Evolutionary conservation across 139 green algal genomes (phyloP), one percentile per base, ranked within the genome.

Genomic region (Spirogloea muscicola): DNA sequence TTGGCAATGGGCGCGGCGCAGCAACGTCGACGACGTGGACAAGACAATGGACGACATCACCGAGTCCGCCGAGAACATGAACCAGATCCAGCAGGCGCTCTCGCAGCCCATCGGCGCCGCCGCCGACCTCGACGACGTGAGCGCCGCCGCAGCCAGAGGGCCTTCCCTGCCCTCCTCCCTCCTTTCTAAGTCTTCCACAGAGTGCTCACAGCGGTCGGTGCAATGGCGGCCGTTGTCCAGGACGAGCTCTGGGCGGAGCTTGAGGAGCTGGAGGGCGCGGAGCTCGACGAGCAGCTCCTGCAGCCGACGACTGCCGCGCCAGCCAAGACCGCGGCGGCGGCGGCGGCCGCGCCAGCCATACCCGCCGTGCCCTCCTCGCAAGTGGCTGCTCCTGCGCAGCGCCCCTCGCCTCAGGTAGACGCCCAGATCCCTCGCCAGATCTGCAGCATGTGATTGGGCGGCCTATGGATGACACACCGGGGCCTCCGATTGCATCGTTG

Each of bases 1-100:
- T n/a, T n/a, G 13, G 16, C 1, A 4, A 16, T 21, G 40, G 10
- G 42, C 3, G 58, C 6, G 18, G 16, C 68, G 3, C 49, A 89
- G 85, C 84, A 92, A 96, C 74, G 92, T 98, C 40, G 91, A 96
- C 10, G 89, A 95, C 57, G 92, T 98, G 25, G 94, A 97, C 82
- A 84, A 85, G 72, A 73, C 58, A 4, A 85, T 97, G 74, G 94
- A 97, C 55, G 91, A 96, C 51, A 97, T 98, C 84, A 73, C 58
- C 60, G 94, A 98, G 65, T 84, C 89, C 33, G 90, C 84, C 1
- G 91, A 98, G 58, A 86, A 94, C 73, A 94, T 97, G 90, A 77
- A 83, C 21, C 84, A 94, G 64, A 93, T 99, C 63, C 86, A 96
- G 68, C 87, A 96, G 43, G 91, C 88, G 2, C 84, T 98, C 46